phyloP scores from a whole-genome alignment of 495 filamentous ascomycete genomes.

The Daldinia childiae region DNA sequence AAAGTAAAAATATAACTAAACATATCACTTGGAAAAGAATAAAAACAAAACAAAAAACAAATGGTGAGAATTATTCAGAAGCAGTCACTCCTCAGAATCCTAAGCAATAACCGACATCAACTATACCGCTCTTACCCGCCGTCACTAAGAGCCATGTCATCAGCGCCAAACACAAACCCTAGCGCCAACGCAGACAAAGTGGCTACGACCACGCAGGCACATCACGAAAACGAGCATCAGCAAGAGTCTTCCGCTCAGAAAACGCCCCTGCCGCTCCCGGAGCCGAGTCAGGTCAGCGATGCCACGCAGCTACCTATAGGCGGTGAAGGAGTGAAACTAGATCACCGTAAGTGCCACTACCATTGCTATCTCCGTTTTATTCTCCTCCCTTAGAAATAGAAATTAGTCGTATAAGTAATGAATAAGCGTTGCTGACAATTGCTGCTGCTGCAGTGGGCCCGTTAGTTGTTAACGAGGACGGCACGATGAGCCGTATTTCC shows the following conservation, averaged over 20 bases:
- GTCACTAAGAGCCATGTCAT: constrained; percentile 36
- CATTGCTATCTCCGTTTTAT: background rate
- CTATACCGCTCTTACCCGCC: constrained; percentile 14
- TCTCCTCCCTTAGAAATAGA: background rate
- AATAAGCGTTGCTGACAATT: constrained; percentile 10
- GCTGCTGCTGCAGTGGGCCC: constrained; percentile 59
- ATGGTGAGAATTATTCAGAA: constrained; percentile 29
- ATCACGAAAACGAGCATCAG: constrained; percentile 4
- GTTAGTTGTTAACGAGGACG: constrained; percentile 74
- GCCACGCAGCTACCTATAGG: constrained; percentile 28
- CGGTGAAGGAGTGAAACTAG: constrained; percentile 35
- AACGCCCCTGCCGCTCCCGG: constrained; percentile 27
- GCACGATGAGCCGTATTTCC: constrained; percentile 68
- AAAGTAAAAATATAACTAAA: background rate
- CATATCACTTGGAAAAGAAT: background rate
- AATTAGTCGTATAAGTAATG: background rate
- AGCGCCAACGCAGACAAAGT: constrained; percentile 11
- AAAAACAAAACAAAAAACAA: background rate
- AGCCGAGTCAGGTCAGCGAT: constrained; percentile 13
- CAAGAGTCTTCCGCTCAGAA: constrained; percentile 7
- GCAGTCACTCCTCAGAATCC: constrained; percentile 25
- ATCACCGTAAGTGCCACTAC: constrained; percentile 24
- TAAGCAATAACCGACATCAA: constrained; percentile 15
- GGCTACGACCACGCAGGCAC: background rate
- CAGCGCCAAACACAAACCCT: constrained; percentile 15